Evolutionary conservation across 2,329 filamentous ascomycete genomes (phyloP).

Genomic region (Lojkania enalia): DNA sequence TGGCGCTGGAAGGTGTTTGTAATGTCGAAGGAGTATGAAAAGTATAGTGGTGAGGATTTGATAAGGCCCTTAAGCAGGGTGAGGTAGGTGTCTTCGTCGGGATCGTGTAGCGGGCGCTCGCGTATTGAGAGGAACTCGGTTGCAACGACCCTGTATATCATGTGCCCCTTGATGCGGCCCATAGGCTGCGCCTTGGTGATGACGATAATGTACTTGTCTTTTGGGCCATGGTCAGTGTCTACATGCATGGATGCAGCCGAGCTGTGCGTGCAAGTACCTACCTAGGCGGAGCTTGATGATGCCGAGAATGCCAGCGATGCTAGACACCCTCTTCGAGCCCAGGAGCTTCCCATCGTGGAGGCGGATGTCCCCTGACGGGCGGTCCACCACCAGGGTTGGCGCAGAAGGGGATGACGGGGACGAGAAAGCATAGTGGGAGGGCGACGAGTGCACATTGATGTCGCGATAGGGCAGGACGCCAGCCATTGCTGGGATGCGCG

Average conservation of each 20-base stretch:
- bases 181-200: slow-evolving; percentile 93
- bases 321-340: slow-evolving; percentile 82
- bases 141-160: slow-evolving; percentile 88
- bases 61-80: slow-evolving; percentile 78
- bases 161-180: slow-evolving; percentile 90
- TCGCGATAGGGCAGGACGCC: slow-evolving; percentile 78
- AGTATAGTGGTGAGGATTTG: slow-evolving; percentile 89
- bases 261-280: slow-evolving; percentile 47
- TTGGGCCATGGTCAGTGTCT: slow-evolving; percentile 34
- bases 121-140: slow-evolving; percentile 94
- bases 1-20: slow-evolving; percentile 98
- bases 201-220: slow-evolving; percentile 94
- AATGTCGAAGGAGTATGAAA: slow-evolving; percentile 94
- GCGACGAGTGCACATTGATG: slow-evolving; percentile 92
- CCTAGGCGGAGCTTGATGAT: slow-evolving; percentile 91
- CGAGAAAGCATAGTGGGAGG: slow-evolving; percentile 92
- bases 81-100: slow-evolving; percentile 92
- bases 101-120: slow-evolving; percentile 87
- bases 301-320: slow-evolving; percentile 91
- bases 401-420: slow-evolving; percentile 92
- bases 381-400: slow-evolving; percentile 84
- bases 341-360: slow-evolving; percentile 78
- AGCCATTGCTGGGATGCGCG: slow-evolving; percentile 47
- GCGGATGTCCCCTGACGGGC: slow-evolving; percentile 87
- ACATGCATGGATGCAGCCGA: not conserved